These are phyloP conservation scores for Komagataella pastoris DNA, from an alignment of 805 yeast genomes.

Conservation along the genomic window DNA sequence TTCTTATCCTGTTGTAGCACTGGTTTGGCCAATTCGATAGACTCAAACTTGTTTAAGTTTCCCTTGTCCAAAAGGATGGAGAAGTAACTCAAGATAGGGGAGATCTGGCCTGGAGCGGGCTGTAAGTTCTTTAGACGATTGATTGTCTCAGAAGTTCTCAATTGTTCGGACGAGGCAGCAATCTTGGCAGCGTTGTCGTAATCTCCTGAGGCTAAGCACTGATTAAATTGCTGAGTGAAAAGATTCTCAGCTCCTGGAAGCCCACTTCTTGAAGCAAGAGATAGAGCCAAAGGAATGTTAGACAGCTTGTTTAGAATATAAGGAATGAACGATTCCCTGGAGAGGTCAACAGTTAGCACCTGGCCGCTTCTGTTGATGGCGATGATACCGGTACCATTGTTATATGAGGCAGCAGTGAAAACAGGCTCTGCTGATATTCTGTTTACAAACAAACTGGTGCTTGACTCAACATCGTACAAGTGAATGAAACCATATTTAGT, in stretches of 20 bases:
- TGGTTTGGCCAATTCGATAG: slow-evolving; percentile 89
- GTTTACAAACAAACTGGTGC: slow-evolving; percentile 85
- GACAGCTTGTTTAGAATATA: slow-evolving; percentile 79
- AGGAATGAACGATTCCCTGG: slow-evolving; percentile 75
- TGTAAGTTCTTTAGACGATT: slow-evolving; percentile 83
- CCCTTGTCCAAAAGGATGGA: slow-evolving; percentile 88
- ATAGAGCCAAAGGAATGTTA: slow-evolving; percentile 75
- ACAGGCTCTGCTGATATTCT: slow-evolving; percentile 94
- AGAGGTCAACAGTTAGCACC: slow-evolving; percentile 82
- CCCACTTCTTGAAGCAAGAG: slow-evolving; percentile 90
- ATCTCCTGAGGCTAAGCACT: slow-evolving; percentile 71
- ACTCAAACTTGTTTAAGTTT: slow-evolving; percentile 81
- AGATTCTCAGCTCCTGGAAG: slow-evolving; percentile 94
- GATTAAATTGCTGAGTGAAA: slow-evolving; percentile 84
- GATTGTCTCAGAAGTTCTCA: slow-evolving; percentile 91
- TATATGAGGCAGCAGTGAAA: slow-evolving; percentile 72
- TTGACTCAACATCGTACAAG: slow-evolving; percentile 86
- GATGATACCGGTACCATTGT: slow-evolving; percentile 68
- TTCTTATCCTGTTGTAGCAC: slow-evolving; percentile 91
- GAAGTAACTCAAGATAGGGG: slow-evolving; percentile 89
- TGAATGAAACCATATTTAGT: slow-evolving; percentile 97
- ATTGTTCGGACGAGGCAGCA: slow-evolving; percentile 87
- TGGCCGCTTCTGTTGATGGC: slow-evolving; percentile 94
- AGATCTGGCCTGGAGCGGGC: slow-evolving; percentile 86
- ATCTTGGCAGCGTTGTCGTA: slow-evolving; percentile 89